These are phyloP conservation scores for Trichosanthes cucumerina DNA, from an alignment of 306 rosid genomes.

Conservation along the genomic window DNA sequence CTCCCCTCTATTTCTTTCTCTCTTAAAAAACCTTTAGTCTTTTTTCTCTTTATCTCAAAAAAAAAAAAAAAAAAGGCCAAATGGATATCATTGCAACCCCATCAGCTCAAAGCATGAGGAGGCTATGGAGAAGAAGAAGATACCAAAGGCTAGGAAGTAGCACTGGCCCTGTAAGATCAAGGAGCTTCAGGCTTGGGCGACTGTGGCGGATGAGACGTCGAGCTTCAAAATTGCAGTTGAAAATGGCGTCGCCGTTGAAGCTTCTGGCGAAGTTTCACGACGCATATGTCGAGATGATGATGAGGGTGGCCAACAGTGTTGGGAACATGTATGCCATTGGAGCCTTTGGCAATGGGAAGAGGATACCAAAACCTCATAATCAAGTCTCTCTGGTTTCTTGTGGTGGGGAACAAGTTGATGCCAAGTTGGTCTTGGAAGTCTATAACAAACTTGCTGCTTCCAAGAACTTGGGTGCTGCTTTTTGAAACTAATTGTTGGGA, in stretches of 20 bases:
- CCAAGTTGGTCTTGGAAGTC: constrained; percentile 24
- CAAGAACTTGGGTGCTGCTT: background rate
- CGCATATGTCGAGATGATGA: constrained; percentile 25
- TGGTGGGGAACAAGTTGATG: constrained; percentile 21
- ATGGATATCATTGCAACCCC: constrained; percentile 21
- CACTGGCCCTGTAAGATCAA: background rate
- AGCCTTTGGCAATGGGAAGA: constrained; percentile 15
- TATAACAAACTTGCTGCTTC: constrained; percentile 29
- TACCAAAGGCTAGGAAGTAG: constrained; percentile 21
- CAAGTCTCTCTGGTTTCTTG: constrained; percentile 3
- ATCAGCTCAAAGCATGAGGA: constrained; percentile 20
- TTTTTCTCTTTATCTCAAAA: background rate
- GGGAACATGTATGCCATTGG: constrained; percentile 6
- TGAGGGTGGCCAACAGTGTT: constrained; percentile 14
- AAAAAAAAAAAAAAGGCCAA: background rate
- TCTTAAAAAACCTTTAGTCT: background rate
- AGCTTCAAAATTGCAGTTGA: background rate
- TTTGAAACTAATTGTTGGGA: background rate
- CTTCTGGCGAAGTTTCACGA: constrained; percentile 20
- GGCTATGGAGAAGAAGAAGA: constrained; percentile 29
- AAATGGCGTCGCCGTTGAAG: constrained; percentile 12
- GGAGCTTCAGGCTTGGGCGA: constrained; percentile 16
- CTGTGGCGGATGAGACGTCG: background rate
- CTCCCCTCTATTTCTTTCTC: background rate
- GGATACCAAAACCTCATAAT: constrained; percentile 16